These are phyloP conservation scores for Antitrichia curtipendula DNA, from an alignment of 225 moss, liverwort and hornwort species.

Conservation along the genomic window DNA sequence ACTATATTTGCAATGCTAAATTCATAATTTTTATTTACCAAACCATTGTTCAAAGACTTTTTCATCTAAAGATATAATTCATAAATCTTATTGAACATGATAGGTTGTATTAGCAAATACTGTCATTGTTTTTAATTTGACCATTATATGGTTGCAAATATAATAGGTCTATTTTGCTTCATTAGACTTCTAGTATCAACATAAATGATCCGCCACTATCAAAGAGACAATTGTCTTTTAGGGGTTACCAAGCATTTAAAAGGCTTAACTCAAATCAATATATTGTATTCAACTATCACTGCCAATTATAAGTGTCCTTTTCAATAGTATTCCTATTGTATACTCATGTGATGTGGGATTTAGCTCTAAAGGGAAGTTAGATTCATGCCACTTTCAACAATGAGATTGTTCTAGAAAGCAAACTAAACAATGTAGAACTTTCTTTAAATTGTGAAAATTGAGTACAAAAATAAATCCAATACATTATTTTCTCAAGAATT, in stretches of 20 bases:
- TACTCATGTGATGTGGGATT: background rate
- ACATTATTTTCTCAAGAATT: background rate
- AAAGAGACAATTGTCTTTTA: fast-evolving
- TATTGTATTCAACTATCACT: background rate
- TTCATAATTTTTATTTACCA: no score
- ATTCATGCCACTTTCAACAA: background rate
- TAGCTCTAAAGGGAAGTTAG: fast-evolving
- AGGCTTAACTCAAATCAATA: background rate
- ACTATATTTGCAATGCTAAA: no score
- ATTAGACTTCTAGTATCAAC: background rate
- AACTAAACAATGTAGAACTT: background rate
- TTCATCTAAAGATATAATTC: no score
- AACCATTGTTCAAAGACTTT: no score
- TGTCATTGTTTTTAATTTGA: background rate
- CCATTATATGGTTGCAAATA: background rate
- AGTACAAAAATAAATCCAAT: background rate
- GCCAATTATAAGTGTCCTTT: background rate
- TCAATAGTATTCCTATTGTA: background rate
- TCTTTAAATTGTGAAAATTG: background rate
- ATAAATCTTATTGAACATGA: no score
- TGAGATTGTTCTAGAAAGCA: fast-evolving
- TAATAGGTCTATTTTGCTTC: background rate
- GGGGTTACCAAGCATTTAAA: background rate
- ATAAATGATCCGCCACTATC: fast-evolving
- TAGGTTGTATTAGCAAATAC: background rate